Evolutionary conservation across 1,284 basidiomycete species (phyloP).

Genomic region (Fereydounia khargensis): DNA sequence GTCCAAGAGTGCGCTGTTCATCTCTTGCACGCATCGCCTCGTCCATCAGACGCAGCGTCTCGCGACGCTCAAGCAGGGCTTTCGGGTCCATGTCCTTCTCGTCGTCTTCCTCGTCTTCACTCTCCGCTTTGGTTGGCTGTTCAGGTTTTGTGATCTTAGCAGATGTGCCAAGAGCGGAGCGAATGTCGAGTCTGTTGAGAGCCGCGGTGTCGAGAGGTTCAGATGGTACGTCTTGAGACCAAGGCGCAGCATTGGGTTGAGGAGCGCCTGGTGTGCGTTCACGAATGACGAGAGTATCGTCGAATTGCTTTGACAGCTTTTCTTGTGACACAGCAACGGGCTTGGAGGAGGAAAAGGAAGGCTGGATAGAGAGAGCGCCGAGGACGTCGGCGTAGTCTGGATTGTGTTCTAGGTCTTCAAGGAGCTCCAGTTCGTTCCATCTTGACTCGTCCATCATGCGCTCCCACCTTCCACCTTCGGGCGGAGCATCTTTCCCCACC

Average conservation of each 20-base stretch:
- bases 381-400: too few species aligned
- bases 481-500: neutral
- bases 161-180: neutral
- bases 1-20: slow-evolving; percentile 14
- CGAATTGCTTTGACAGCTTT: too few species aligned
- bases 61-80: neutral
- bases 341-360: too few species aligned
- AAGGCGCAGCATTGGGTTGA: too few species aligned
- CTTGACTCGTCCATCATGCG: slow-evolving; percentile 83
- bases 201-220: too few species aligned
- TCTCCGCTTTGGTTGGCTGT: neutral
- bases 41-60: slow-evolving; percentile 9
- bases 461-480: slow-evolving; percentile 74
- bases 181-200: slow-evolving; percentile 1
- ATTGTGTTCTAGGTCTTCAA: slow-evolving; percentile 32
- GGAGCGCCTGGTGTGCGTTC: too few species aligned
- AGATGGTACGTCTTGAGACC: too few species aligned
- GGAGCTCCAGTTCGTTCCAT: slow-evolving; percentile 60
- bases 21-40: slow-evolving; percentile 10
- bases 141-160: neutral
- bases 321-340: too few species aligned
- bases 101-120: neutral
- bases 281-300: too few species aligned
- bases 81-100: slow-evolving; percentile 5
- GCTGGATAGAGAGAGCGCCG: too few species aligned